phyloP scores from a whole-genome alignment of 352 stramenopile species.

The Globisporangium echinulatum region DNA sequence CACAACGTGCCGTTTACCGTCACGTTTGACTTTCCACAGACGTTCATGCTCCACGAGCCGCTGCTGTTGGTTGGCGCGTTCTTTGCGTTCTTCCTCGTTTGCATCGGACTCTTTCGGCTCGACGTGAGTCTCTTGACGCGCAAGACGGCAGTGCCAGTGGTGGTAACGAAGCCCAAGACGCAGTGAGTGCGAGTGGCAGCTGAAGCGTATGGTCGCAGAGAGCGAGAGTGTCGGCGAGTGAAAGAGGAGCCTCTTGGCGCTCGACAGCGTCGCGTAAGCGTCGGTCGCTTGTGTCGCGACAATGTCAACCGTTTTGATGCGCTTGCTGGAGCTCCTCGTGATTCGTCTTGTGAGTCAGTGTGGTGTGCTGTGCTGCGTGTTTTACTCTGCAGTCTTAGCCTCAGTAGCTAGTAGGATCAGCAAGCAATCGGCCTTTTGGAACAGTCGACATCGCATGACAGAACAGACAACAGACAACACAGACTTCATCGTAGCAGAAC shows the following conservation, averaged over 20 bases:
- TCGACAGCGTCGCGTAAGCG: no score
- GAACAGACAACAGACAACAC: not conserved
- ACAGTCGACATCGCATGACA: not conserved
- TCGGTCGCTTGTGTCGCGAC: no score
- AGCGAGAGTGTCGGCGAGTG: not conserved
- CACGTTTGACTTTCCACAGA: constrained; percentile 77
- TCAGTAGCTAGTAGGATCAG: no score
- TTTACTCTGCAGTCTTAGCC: no score
- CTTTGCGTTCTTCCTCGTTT: constrained; percentile 79
- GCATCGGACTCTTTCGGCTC: constrained; percentile 79
- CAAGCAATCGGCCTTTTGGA: no score
- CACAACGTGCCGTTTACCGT: constrained; percentile 85
- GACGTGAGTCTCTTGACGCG: constrained; percentile 62
- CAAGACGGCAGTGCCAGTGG: constrained; percentile 17
- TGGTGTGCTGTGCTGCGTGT: no score
- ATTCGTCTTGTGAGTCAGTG: no score
- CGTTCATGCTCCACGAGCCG: constrained; percentile 85
- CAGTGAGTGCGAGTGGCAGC: constrained; percentile 26
- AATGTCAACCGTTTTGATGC: no score
- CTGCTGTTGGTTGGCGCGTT: constrained; percentile 81
- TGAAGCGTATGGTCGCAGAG: no score
- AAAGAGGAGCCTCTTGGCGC: no score
- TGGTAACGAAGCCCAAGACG: constrained; percentile 52
- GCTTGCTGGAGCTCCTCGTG: no score
- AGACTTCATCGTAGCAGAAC: not conserved